phyloP scores from a whole-genome alignment of 345 rosid species.

The Corchorus olitorius region DNA sequence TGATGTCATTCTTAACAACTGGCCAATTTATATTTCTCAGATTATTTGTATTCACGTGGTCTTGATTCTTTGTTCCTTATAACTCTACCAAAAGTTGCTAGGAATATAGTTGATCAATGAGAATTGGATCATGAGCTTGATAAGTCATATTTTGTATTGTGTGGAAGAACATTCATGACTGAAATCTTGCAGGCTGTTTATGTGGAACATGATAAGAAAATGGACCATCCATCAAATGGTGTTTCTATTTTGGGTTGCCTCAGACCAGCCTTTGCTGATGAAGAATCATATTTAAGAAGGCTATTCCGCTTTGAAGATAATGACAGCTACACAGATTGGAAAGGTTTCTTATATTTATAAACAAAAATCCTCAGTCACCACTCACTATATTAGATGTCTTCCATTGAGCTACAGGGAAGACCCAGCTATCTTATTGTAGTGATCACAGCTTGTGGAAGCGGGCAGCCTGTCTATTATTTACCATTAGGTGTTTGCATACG shows the following conservation, averaged over 20 bases:
- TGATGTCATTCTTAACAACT: background rate
- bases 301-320: constrained; percentile 58
- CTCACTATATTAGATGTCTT: background rate
- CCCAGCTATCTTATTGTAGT: background rate
- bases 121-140: background rate
- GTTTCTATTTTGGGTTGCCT: constrained; percentile 86
- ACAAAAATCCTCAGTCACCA: background rate
- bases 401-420: background rate
- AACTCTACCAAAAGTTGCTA: background rate
- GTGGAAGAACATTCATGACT: background rate
- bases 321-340: constrained; percentile 54
- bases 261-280: constrained; percentile 78
- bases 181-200: constrained; percentile 53
- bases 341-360: constrained; percentile 47
- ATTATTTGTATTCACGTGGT: background rate
- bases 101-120: background rate
- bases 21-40: background rate
- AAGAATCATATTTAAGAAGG: constrained; percentile 71
- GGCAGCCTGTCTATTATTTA: background rate
- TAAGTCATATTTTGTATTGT: background rate
- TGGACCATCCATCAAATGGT: constrained; percentile 88
- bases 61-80: background rate
- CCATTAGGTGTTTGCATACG: background rate
- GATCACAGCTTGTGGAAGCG: background rate
- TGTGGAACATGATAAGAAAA: constrained; percentile 55